A percentile compares a stretch with the other conserved stretches of the same genome.
These are phyloP conservation scores for Colletotrichum sp. DNA, from an alignment of 2,329 filamentous ascomycete genomes.

Conservation along the genomic window DNA sequence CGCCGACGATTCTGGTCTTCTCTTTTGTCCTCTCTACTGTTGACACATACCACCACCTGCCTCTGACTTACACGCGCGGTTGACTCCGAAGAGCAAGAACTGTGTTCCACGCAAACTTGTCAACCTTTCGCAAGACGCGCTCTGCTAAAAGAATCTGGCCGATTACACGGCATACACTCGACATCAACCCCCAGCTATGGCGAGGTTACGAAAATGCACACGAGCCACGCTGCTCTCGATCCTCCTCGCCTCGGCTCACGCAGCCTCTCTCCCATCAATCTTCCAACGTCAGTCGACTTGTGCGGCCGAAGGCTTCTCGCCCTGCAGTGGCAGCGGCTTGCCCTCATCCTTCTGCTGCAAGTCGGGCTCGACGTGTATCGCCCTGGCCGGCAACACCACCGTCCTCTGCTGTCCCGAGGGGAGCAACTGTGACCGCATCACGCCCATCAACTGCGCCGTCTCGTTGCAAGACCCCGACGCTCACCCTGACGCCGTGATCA, in stretches of 20 bases:
- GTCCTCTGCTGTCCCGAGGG: conserved; percentile 71
- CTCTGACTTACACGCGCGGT: conserved; percentile 11
- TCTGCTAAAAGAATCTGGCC: not conserved
- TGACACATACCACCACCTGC: not conserved
- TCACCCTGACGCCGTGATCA: conserved; percentile 64
- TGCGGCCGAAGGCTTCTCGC: conserved; percentile 50
- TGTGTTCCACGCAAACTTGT: not conserved
- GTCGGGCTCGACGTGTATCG: conserved; percentile 56
- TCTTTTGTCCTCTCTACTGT: not conserved
- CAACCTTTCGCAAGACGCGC: not conserved
- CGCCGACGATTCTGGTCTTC: not conserved
- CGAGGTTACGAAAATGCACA: conserved; percentile 31
- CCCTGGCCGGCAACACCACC: conserved; percentile 68
- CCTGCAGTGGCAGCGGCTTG: conserved; percentile 59
- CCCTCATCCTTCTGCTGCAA: conserved; percentile 73
- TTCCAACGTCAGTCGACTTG: conserved; percentile 56
- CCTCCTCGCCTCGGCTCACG: conserved; percentile 39
- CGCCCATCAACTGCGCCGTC: conserved; percentile 69
- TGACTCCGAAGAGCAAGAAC: not conserved
- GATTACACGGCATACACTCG: not conserved
- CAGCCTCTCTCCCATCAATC: conserved; percentile 41
- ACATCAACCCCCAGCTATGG: conserved; percentile 25
- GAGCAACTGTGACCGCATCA: conserved; percentile 65
- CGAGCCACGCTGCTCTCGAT: conserved; percentile 43
- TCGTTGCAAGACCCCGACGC: conserved; percentile 62